These are phyloP conservation scores for Plantago ovata DNA, from an alignment of 257 asterid species.

Conservation along the genomic window DNA sequence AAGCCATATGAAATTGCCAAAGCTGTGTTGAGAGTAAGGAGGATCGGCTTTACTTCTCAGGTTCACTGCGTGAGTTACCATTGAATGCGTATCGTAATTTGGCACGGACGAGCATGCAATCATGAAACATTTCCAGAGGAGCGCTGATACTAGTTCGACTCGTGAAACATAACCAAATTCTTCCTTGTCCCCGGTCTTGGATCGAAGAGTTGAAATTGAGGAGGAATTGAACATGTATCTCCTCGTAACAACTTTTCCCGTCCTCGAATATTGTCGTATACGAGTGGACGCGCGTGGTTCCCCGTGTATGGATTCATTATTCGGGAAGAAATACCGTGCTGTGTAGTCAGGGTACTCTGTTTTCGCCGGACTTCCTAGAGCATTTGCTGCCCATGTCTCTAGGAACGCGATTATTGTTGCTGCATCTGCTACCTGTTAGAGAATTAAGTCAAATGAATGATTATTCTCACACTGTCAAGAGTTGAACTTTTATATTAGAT, in stretches of 20 bases:
- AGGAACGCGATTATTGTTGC: conserved; percentile 22
- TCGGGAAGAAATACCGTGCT: conserved; percentile 25
- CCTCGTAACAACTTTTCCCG: conserved; percentile 27
- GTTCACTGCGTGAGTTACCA: conserved; percentile 30
- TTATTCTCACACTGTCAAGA: no score
- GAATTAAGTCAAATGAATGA: no score
- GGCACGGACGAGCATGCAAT: background rate
- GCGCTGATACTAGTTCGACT: conserved; percentile 31
- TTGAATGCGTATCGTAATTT: background rate
- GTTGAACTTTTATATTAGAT: no score
- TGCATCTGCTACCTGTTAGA: conserved; percentile 26
- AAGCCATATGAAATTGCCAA: conserved; percentile 39
- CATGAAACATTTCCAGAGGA: conserved; percentile 38
- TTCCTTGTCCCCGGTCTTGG: background rate
- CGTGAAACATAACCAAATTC: conserved; percentile 20
- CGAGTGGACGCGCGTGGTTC: conserved; percentile 30
- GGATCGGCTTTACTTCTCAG: conserved; percentile 31
- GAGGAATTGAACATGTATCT: conserved; percentile 30
- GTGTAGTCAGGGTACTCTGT: conserved; percentile 17
- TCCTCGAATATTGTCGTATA: conserved; percentile 24
- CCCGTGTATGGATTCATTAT: conserved; percentile 23
- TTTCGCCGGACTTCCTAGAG: background rate
- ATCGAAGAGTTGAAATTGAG: conserved; percentile 24
- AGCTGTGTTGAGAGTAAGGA: conserved; percentile 17
- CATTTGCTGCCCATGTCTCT: conserved; percentile 30